Evolutionary conservation across 805 yeast genomes (phyloP), one percentile per base, ranked within the genome.

Genomic region (Suhomyces emberorum): DNA sequence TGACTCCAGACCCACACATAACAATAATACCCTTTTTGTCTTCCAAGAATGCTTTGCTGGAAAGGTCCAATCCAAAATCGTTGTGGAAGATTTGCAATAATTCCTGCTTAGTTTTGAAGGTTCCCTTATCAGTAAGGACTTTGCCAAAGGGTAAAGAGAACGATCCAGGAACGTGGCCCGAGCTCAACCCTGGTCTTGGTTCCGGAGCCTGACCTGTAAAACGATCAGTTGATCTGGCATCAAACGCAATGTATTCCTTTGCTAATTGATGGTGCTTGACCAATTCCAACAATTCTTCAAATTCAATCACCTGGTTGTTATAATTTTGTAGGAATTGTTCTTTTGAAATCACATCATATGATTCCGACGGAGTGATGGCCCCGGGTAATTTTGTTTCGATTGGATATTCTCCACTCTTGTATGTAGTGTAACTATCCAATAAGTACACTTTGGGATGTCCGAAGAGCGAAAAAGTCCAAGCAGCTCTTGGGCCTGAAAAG

Each of bases 1-100:
- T 82, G 32, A 93, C 97, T 30, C 98, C 98, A 0, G 97, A 83
- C 19, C 98, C 98, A 57, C 98, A 93, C 86, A 86, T 79, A 26
- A 83, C 84, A 33, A 93, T 78, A 14, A 85, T 78, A 9, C 87
- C 89, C 51, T 83, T 81, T 12, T 68, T 59, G 14, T 52, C 62
- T 28, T 56, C 57, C 24, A 70, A 48, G 31, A 45, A 45, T 8
- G 49, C 39, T 38, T 60, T 35, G 40, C 49, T 41, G 14, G 53
- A 32, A 27, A 72, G 57, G 28, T 61, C 63, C 7, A 67, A 27
- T 6, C 51, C 58, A 30, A 57, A 61, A 8, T 61, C 65, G 3
- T 39, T 28, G 35, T 52, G 52, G 46, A 88, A 73, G 8, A 78
- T 56, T 11, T 61, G 52, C 5, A 55, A 40, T 25, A 91, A 53